A percentile compares a stretch with the other conserved stretches of the same genome.
These are phyloP conservation scores for Sclerotinia sclerotiorum DNA, from an alignment of 2,329 filamentous ascomycete genomes.

Conservation along the genomic window DNA sequence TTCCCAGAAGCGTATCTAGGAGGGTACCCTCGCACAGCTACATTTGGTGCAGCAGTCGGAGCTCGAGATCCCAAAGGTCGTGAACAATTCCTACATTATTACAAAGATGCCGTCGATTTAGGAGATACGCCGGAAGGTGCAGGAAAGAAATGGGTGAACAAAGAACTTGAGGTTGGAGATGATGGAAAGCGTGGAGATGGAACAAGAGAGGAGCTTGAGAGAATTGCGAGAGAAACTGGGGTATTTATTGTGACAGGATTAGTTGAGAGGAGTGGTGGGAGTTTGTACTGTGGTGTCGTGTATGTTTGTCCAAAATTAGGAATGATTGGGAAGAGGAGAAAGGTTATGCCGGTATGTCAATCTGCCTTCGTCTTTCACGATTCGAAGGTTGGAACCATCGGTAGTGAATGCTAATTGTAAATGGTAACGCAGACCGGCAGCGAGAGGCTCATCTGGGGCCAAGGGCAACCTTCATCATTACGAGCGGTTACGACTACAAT, in stretches of 20 bases:
- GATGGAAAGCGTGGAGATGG: constrained; percentile 63
- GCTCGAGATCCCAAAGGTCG: constrained; percentile 66
- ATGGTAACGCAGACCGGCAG: constrained; percentile 57
- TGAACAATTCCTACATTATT: constrained; percentile 81
- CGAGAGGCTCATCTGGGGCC: constrained; percentile 85
- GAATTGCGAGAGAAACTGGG: constrained; percentile 71
- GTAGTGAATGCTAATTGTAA: constrained; percentile 20
- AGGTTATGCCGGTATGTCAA: constrained; percentile 77
- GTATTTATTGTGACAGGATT: constrained; percentile 80
- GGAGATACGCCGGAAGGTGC: constrained; percentile 74
- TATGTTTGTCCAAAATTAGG: constrained; percentile 77
- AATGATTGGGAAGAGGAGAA: constrained; percentile 79
- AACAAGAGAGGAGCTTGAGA: constrained; percentile 76
- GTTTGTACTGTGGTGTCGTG: constrained; percentile 77
- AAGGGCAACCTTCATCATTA: constrained; percentile 76
- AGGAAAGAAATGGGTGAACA: constrained; percentile 69
- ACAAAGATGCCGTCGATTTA: constrained; percentile 74
- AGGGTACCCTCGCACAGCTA: constrained; percentile 80
- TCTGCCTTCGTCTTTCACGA: neutral
- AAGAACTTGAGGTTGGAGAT: constrained; percentile 54
- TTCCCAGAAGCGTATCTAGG: constrained; percentile 93
- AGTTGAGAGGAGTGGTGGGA: constrained; percentile 78
- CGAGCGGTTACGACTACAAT: constrained; percentile 77
- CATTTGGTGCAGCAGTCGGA: constrained; percentile 75
- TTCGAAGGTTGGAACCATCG: neutral